Evolutionary conservation across 345 rosid genomes (phyloP), one percentile per base, ranked within the genome.

Genomic region (Gossypium sturtianum): DNA sequence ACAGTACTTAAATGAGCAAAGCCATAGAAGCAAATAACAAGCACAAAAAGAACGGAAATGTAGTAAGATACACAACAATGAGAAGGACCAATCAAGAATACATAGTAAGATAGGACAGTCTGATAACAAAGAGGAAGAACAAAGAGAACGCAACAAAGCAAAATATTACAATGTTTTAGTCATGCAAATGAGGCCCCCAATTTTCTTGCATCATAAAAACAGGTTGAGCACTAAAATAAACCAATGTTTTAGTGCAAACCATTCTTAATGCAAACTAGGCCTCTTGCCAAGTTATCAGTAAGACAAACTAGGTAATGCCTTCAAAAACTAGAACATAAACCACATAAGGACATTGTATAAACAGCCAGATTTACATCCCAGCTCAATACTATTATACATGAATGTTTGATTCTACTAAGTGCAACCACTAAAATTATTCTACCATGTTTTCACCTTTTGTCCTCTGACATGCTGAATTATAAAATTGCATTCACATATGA

Each of bases 1-100:
- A 78, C 9, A 71, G 56, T 29, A 59, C n/a, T 62, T 59, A 68
- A 57, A 77, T 45, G 66, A 73, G 74, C 61, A 73, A 78, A 54
- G 12, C 15, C 23, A 59, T 27, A 66, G 47, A 77, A 58, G 25
- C 45, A 49, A 64, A 23, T 57, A 47, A 59, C 48, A 47, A 74
- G 56, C 44, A 75, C 43, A 64, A 59, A 59, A 47, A 41, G 54
- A 48, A 60, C 12, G 13, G 58, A 56, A 74, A 74, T 29, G 9
- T n/a, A 60, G 65, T 41, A 53, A 66, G 71, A 51, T 54, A 60
- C 17, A 60, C 27, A 22, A 72, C n/a, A 74, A 66, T 25, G 1
- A 8, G 38, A 25, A 58, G 61, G 3, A 59, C 27, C 19, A 0
- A 29, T 23, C 9, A 73, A 73, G 25, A 44, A 66, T 41, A 20